Percentiles rank a stretch among this genome's conserved stretches.
phyloP scores from a whole-genome alignment of 164 flowering plant species.

The Vitis vinifera region DNA sequence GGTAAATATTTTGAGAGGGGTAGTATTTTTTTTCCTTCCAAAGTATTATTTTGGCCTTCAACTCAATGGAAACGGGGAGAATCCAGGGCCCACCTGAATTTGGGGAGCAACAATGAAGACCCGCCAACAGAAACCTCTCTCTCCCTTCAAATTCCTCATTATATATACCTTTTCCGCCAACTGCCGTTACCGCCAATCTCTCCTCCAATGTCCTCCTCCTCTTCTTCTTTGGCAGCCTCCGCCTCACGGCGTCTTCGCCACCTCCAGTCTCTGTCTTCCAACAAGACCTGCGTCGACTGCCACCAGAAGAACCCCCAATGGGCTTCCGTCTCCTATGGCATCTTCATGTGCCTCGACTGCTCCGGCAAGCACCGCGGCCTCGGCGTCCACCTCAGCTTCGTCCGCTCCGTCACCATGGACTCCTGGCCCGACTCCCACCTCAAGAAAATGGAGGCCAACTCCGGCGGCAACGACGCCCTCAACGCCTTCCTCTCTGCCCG shows the following conservation, averaged over 20 bases:
- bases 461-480: constrained; percentile 78
- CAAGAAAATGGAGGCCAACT: constrained; percentile 74
- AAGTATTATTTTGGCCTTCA: no score
- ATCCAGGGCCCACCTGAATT: no score
- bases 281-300: constrained; percentile 94
- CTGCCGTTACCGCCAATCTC: no score
- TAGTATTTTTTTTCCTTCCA: no score
- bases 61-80: no score
- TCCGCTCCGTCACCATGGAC: constrained; percentile 98
- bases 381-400: constrained; percentile 97
- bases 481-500: constrained; percentile 63
- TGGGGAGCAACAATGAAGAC: no score
- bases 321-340: constrained; percentile 99
- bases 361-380: constrained; percentile 99
- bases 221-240: no score
- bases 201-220: no score
- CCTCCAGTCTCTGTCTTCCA: constrained; percentile 78
- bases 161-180: no score
- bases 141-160: no score
- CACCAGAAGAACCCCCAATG: constrained; percentile 96
- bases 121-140: no score
- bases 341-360: constrained; percentile 98
- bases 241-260: constrained; percentile 58
- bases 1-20: no score
- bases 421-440: constrained; percentile 98